Conservation (phyloP, 2,329 filamentous ascomycete species). For the Fusarium robinianum region DNA sequence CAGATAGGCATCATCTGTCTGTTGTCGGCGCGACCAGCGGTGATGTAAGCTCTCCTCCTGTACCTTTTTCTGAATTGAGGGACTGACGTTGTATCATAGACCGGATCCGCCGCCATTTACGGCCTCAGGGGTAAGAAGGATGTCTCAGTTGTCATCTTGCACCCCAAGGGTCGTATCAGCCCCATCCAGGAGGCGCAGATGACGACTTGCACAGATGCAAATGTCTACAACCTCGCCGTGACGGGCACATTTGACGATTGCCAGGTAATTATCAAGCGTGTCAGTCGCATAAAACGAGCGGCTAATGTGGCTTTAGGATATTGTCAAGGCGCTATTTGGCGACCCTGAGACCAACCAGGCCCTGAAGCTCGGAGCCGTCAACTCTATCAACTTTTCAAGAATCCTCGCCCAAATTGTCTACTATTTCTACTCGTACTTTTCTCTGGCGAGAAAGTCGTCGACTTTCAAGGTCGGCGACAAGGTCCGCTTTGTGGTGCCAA, state of each 20-base stretch:
- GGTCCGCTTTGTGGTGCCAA: conserved; percentile 86
- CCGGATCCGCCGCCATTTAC: conserved; percentile 94
- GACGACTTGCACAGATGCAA: conserved; percentile 88
- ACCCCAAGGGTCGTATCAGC: conserved; percentile 87
- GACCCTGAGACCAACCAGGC: conserved; percentile 82
- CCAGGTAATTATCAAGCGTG: conserved; percentile 58
- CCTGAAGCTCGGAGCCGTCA: conserved; percentile 87
- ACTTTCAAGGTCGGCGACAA: conserved; percentile 67
- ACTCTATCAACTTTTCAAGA: conserved; percentile 94
- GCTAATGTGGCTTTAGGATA: conserved; percentile 44
- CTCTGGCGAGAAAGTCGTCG: conserved; percentile 65
- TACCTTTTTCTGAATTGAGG: background rate
- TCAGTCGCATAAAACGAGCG: background rate
- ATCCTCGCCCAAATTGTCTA: conserved; percentile 97
- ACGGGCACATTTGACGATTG: conserved; percentile 95
- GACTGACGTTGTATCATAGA: conserved; percentile 46
- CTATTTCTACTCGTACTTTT: conserved; percentile 95
- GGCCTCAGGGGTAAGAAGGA: conserved; percentile 95
- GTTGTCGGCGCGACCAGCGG: conserved; percentile 87
- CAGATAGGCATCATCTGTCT: conserved; percentile 77
- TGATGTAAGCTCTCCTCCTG: conserved; percentile 47
- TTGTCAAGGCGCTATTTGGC: conserved; percentile 89
- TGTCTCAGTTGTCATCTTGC: conserved; percentile 92
- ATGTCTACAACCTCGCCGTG: conserved; percentile 91
- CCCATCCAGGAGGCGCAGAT: conserved; percentile 96